phyloP scores from a whole-genome alignment of 2,329 filamentous ascomycete genomes.

The Apiospora sp. region DNA sequence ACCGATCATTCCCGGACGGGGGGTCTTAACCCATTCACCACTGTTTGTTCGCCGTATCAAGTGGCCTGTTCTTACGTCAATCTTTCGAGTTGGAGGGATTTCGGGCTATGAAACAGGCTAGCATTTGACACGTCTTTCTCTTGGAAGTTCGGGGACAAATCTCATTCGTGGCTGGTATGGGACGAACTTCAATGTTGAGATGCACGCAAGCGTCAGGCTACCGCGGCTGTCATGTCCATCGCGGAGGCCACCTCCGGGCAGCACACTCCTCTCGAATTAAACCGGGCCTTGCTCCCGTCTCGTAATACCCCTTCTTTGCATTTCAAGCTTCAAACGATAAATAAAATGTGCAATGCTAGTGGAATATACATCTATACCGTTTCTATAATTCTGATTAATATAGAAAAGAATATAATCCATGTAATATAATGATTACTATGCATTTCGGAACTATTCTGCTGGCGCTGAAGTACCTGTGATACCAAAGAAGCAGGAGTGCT shows the following conservation, averaged over 20 bases:
- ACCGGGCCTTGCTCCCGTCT: background rate
- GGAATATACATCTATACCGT: too few species aligned
- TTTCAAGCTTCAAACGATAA: background rate
- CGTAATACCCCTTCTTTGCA: background rate
- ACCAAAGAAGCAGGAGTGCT: background rate
- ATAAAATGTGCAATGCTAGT: too few species aligned
- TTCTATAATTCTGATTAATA: too few species aligned
- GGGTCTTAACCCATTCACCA: background rate
- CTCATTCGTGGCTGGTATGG: background rate
- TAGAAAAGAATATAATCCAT: background rate
- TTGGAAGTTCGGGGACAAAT: too few species aligned
- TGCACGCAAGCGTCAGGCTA: too few species aligned
- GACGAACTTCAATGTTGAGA: background rate
- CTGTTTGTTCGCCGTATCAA: background rate
- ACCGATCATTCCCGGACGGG: background rate
- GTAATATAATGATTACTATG: too few species aligned
- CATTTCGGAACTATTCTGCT: background rate
- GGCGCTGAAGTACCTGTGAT: background rate
- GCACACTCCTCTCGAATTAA: background rate
- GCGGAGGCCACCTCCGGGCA: too few species aligned
- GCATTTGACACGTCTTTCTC: background rate
- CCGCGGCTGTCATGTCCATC: too few species aligned
- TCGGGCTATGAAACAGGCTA: background rate
- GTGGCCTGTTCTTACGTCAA: background rate
- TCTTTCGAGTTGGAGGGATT: background rate